Evolutionary conservation across 495 filamentous ascomycete species (phyloP), one percentile per base, ranked within the genome.

Genomic region (Aspergillus coremiiformis): DNA sequence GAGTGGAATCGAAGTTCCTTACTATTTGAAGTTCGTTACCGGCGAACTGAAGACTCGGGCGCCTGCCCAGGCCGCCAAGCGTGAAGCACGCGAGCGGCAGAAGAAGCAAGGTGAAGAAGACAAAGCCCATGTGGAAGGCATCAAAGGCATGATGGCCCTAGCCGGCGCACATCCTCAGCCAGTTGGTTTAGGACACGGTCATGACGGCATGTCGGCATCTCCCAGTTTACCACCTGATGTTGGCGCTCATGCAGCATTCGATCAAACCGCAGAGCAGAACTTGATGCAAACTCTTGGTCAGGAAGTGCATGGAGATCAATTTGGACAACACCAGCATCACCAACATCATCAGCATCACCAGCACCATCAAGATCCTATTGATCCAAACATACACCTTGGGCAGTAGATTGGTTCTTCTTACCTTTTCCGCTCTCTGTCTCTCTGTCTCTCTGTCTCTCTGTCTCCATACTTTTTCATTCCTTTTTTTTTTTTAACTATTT

Each of bases 21-120:
- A 89, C 59, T 94, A 94, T 53, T 73, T 97, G 26, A 85, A 91
- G 62, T 88, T 84, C 42, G 91, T 97, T 27, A 97, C 91, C 0
- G 91, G 91, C 11, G 92, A 97, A 63, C 70, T 97, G 50, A 95
- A 95, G 67, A 96, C 90, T 2, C 76, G 92, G n/a, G 91, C 87
- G 0, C 89, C 88, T 1, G 83, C 77, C 20, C 86, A 91, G 64
- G 87, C 87, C 41, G 86, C 86, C 5, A 85, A 87, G 51, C 86
- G 86, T 22, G 87, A 90, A 65, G 87, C 86, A 3, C 84, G 86
- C 52, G 86, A 87, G 58, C 77, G 81, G 39, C 80, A 81, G 39
- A 80, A 80, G 53, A 73, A 81, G 55, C 80, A 82, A 52, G 75
- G 77, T 30, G 83, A 84, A 44, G 86, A 89, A 53, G 84, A 89